These are phyloP conservation scores for Backusella australiensis DNA, from an alignment of 192 early-diverging fungal genomes.

Conservation along the genomic window DNA sequence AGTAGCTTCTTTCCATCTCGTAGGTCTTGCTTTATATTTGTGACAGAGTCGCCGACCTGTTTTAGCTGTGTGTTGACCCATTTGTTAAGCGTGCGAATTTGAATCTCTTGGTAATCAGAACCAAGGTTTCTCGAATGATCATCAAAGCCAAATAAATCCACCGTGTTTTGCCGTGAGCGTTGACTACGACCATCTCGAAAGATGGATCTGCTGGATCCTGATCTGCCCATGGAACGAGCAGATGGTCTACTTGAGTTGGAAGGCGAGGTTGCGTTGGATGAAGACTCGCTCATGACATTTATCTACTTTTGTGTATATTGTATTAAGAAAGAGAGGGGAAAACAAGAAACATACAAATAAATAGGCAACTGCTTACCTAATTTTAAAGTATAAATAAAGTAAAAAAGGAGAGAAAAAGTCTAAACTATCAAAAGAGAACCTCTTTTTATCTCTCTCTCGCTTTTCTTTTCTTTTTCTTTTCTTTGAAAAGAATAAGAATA, in stretches of 20 bases:
- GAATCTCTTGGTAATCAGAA: slow-evolving; percentile 47
- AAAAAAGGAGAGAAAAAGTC: slow-evolving; percentile 2
- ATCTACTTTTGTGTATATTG: not conserved
- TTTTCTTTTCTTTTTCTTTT: no score
- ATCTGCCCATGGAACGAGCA: slow-evolving; percentile 11
- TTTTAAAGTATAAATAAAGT: not conserved
- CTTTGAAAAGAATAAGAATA: no score
- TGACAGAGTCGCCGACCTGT: slow-evolving; percentile 39
- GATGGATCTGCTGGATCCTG: slow-evolving; percentile 19
- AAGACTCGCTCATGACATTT: slow-evolving; percentile 10
- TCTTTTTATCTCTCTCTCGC: no score
- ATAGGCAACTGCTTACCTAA: not conserved
- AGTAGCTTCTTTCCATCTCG: slow-evolving; percentile 69
- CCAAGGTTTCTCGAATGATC: slow-evolving; percentile 45
- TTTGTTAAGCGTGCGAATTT: slow-evolving; percentile 51
- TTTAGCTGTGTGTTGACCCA: slow-evolving; percentile 61
- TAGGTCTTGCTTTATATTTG: slow-evolving; percentile 58
- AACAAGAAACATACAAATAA: not conserved
- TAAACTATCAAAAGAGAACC: not conserved
- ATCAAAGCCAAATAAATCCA: slow-evolving; percentile 18
- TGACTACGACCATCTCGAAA: slow-evolving; percentile 10
- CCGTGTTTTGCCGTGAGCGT: slow-evolving; percentile 2
- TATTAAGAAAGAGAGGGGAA: not conserved
- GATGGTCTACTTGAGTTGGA: not conserved
- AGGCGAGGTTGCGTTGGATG: slow-evolving; percentile 10